A percentile compares a stretch with the other conserved stretches of the same genome.
phyloP scores from a whole-genome alignment of 2,329 filamentous ascomycete species.

The Verticillium nonalfalfae region DNA sequence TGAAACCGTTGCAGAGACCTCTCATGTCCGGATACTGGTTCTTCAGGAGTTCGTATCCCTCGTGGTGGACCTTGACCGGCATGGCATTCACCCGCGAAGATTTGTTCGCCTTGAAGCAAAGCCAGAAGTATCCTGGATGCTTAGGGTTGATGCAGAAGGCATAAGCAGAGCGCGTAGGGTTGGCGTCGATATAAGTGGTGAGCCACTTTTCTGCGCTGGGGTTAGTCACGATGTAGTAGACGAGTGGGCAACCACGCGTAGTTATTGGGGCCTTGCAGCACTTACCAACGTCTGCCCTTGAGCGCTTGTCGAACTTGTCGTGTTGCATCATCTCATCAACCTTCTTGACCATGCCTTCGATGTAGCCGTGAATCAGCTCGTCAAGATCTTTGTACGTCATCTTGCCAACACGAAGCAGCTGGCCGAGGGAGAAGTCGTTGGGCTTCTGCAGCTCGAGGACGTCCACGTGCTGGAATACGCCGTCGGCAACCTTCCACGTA shows the following conservation, averaged over 20 bases:
- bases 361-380: constrained; percentile 93
- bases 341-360: constrained; percentile 96
- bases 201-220: constrained; percentile 76
- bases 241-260: not conserved
- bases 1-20: constrained; percentile 95
- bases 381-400: constrained; percentile 94
- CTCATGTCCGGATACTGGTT: constrained; percentile 92
- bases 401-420: constrained; percentile 78
- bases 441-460: constrained; percentile 96
- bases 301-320: constrained; percentile 77
- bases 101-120: constrained; percentile 91
- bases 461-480: constrained; percentile 96
- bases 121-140: constrained; percentile 88
- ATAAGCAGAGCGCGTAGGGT: constrained; percentile 88
- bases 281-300: constrained; percentile 71
- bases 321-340: constrained; percentile 93
- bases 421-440: constrained; percentile 90
- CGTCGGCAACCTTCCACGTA: constrained; percentile 96
- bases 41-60: constrained; percentile 86
- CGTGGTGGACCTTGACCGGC: constrained; percentile 85
- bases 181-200: constrained; percentile 91
- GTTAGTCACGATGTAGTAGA: not conserved
- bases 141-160: constrained; percentile 92
- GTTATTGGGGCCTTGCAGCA: constrained; percentile 10
- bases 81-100: constrained; percentile 68